Conservation (phyloP, 2,329 filamentous ascomycete genomes). For the Xylariaceae sp. region DNA sequence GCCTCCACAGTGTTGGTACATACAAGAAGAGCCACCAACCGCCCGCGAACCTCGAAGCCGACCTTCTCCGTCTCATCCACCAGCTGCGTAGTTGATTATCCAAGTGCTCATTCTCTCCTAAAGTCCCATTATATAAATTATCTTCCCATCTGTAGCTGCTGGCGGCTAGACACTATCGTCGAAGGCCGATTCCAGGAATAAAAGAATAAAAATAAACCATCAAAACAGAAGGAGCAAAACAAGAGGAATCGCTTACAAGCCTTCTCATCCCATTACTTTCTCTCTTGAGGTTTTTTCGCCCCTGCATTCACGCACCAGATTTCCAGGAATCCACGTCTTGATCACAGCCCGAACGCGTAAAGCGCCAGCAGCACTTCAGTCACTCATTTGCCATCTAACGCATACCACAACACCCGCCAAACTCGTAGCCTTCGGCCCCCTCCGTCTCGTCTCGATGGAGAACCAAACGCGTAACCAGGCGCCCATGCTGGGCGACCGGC, state of each 20-base stretch:
- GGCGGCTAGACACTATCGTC: slow-evolving; percentile 34
- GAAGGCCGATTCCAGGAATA: slow-evolving; percentile 29
- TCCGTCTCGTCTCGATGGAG: slow-evolving; percentile 25
- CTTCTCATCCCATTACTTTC: slow-evolving; percentile 16
- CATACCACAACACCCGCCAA: background rate
- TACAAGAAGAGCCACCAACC: slow-evolving; percentile 35
- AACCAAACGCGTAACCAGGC: slow-evolving; percentile 26
- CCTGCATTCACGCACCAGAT: background rate
- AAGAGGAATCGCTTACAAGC: slow-evolving; percentile 10
- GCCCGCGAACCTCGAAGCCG: slow-evolving; percentile 23
- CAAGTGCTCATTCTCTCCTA: slow-evolving; percentile 34
- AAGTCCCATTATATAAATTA: slow-evolving; percentile 23
- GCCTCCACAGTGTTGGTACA: slow-evolving; percentile 20
- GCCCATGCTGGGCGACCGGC: slow-evolving; percentile 37
- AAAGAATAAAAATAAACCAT: slow-evolving; percentile 11
- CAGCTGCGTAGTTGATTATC: slow-evolving; percentile 31
- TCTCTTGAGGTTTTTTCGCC: slow-evolving; percentile 6
- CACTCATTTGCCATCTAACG: background rate
- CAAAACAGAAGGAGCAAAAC: slow-evolving; percentile 5
- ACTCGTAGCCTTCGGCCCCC: background rate
- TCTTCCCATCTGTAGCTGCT: slow-evolving; percentile 33
- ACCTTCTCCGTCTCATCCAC: slow-evolving; percentile 22
- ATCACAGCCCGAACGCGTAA: background rate
- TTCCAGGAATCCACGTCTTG: background rate
- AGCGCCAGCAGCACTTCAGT: background rate